Evolutionary conservation across 768 basidiomycete species (phyloP).

Genomic region (Russula virescens): DNA sequence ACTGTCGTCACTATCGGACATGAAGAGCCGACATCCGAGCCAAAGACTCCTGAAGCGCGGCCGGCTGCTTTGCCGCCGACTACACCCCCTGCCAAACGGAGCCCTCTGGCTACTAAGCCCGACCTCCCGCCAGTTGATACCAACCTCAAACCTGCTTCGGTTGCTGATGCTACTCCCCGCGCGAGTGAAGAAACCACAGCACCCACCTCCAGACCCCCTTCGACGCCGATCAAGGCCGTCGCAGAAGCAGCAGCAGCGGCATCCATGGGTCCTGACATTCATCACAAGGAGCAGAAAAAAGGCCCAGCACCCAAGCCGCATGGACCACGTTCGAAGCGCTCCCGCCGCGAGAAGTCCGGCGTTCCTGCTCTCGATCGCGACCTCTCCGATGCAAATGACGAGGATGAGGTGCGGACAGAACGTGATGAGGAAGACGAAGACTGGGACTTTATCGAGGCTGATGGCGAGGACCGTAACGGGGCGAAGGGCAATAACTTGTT

Average conservation of each 20-base stretch:
- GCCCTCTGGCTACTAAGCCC: constrained; percentile 4
- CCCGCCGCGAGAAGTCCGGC: constrained; percentile 75
- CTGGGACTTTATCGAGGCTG: constrained; percentile 87
- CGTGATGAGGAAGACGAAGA: constrained; percentile 72
- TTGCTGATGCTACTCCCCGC: constrained; percentile 19
- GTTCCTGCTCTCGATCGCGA: constrained; percentile 74
- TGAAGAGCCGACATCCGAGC: constrained; percentile 42
- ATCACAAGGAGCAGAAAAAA: constrained; percentile 22
- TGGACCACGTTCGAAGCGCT: constrained; percentile 32
- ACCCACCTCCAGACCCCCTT: neutral
- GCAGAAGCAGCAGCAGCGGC: constrained; percentile 16
- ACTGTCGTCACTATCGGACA: constrained; percentile 34
- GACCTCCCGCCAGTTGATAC: constrained; percentile 11
- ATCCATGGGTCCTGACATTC: constrained; percentile 16
- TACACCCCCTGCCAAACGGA: constrained; percentile 18
- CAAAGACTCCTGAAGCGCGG: constrained; percentile 73
- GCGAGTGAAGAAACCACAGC: constrained; percentile 15
- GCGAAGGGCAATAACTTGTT: constrained; percentile 76
- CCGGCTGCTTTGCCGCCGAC: constrained; percentile 32
- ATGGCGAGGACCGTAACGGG: constrained; percentile 78
- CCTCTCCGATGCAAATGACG: constrained; percentile 48
- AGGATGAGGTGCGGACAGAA: constrained; percentile 39
- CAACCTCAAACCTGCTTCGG: constrained; percentile 9
- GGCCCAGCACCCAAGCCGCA: constrained; percentile 4
- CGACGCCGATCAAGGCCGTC: constrained; percentile 14